These are phyloP conservation scores for Serendipita indica DNA, from an alignment of 768 basidiomycete genomes.

Conservation along the genomic window DNA sequence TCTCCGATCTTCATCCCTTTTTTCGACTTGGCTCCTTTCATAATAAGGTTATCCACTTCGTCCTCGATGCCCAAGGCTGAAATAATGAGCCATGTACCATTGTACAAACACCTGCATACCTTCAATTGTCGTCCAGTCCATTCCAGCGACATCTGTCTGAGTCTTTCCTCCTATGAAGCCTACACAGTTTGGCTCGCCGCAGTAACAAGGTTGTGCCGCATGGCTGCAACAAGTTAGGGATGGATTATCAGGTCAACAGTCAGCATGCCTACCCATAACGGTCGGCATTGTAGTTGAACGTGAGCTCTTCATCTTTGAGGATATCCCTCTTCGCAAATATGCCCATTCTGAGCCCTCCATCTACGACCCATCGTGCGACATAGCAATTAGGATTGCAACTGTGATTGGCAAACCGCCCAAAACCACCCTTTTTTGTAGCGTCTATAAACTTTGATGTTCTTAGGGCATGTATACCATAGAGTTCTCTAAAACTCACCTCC, in stretches of 20 bases:
- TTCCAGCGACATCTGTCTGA: conserved; percentile 85
- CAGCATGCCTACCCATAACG: conserved; percentile 68
- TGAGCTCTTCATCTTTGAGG: conserved; percentile 70
- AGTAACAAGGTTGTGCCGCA: conserved; percentile 87
- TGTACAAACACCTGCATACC: conserved; percentile 33
- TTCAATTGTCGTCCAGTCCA: conserved; percentile 91
- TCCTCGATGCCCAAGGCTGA: conserved; percentile 87
- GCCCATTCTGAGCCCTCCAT: conserved; percentile 82
- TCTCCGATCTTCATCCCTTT: conserved; percentile 88
- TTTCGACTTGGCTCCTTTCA: conserved; percentile 82
- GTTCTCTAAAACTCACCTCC: conserved; percentile 42
- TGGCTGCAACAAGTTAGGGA: conserved; percentile 38
- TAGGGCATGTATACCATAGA: conserved; percentile 1
- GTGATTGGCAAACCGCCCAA: conserved; percentile 95
- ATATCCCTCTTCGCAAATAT: conserved; percentile 86
- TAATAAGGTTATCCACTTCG: conserved; percentile 64
- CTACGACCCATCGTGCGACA: conserved; percentile 96
- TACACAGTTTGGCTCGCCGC: conserved; percentile 88
- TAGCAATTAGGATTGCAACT: conserved; percentile 96
- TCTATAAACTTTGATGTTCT: conserved; percentile 75
- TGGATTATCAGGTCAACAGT: background rate
- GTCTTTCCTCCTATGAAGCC: conserved; percentile 97
- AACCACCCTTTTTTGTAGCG: conserved; percentile 91
- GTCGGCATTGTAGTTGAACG: conserved; percentile 99
- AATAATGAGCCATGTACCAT: background rate